These are phyloP conservation scores for Penicillium glabrum DNA, from an alignment of 2,329 filamentous ascomycete species.

Conservation along the genomic window DNA sequence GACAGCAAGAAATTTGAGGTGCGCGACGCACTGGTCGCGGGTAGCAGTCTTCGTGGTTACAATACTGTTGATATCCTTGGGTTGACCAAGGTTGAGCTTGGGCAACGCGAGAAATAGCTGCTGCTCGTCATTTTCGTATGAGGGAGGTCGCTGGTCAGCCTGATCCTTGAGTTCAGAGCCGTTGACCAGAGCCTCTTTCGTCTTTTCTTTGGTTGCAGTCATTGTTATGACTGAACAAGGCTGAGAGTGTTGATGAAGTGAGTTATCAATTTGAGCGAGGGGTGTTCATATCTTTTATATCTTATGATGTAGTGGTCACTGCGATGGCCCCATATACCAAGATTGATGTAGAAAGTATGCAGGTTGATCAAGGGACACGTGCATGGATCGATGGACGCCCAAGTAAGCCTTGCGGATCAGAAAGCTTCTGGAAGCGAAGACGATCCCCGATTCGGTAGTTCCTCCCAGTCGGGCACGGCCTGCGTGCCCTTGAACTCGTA, in stretches of 20 bases:
- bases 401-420: not conserved
- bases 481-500: not conserved
- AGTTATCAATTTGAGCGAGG: not conserved
- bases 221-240: slow-evolving; percentile 5
- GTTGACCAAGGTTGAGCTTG: slow-evolving; percentile 20
- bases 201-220: slow-evolving; percentile 11
- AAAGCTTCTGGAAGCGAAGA: not conserved
- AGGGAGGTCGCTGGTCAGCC: slow-evolving; percentile 21
- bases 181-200: slow-evolving; percentile 7
- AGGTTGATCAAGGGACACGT: not conserved
- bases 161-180: not conserved
- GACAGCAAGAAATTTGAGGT: slow-evolving; percentile 70
- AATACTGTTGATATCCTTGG: not conserved
- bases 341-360: not conserved
- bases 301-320: not conserved
- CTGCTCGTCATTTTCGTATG: slow-evolving; percentile 23
- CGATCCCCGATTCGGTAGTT: not conserved
- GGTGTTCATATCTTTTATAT: not conserved
- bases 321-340: not conserved
- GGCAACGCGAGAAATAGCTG: slow-evolving; percentile 19
- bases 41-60: slow-evolving; percentile 25
- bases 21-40: slow-evolving; percentile 64
- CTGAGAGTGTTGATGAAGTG: not conserved
- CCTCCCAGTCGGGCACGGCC: not conserved
- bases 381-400: not conserved